Evolutionary conservation across 192 early-diverging fungal genomes (phyloP), one percentile per base, ranked within the genome.

Genomic region (Mortierella antarctica): DNA sequence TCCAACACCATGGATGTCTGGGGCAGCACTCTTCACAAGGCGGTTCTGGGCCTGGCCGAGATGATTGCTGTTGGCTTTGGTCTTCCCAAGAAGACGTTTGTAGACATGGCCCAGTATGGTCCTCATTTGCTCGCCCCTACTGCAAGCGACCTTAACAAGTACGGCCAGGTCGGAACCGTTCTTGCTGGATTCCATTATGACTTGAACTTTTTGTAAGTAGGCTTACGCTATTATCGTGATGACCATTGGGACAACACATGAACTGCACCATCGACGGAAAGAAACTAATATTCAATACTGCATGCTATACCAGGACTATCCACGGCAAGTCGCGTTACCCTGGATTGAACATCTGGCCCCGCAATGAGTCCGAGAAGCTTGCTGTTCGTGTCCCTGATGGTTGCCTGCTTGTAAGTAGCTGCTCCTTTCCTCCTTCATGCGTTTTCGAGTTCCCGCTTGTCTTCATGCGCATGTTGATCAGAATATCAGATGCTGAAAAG

Each of bases 321-420:
- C 92, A 93, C 79, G 92, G 92, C 52, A 91, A 91, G 83, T 91
- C 90, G 3, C 88, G 92, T 47, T 93, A 86, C 84, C 91, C 92
- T 20, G 92, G 92, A 58, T 84, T 93, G 61, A 74, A 92, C 82
- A 91, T 93, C 76, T 93, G 92, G 92, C 86, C 89, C 41, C 87
- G 82, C 39, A 78, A 85, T 60, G 73, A 73, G 64, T 86, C 86
- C 17, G 65, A 85, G 56, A 92, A 91, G 81, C 59, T 92, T 20
- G 82, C 85, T 14, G 92, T 89, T 57, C 82, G 82, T 17, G 86
- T 93, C 15, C 91, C 92, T 23, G 89, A 92, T 60, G 91, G 91
- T 14, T 90, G 90, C 71, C 58, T 91, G 58, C 73, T 74, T 57
- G 72, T 82, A 57, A 40, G 61, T 67, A 40, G 10, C 48, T 17